These are phyloP conservation scores for Epicoccum sorghinum DNA, from an alignment of 2,329 filamentous ascomycete genomes.

Conservation along the genomic window DNA sequence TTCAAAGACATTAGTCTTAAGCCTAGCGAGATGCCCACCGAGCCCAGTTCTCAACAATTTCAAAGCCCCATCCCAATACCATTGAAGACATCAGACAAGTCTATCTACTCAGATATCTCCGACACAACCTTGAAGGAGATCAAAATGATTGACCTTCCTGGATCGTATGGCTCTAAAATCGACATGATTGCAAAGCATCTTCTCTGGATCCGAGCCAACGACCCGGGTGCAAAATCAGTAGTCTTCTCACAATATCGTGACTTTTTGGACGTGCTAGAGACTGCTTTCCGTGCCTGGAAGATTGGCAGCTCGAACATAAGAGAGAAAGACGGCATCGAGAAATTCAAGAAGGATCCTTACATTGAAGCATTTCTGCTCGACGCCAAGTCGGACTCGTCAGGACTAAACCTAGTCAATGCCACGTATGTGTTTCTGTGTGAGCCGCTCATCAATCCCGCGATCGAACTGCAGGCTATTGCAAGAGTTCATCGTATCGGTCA, in stretches of 20 bases:
- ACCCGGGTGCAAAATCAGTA: slow-evolving; percentile 87
- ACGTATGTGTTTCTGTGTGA: slow-evolving; percentile 95
- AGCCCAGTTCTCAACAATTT: slow-evolving; percentile 57
- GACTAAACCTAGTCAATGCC: slow-evolving; percentile 89
- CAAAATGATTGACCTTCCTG: slow-evolving; percentile 75
- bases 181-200: slow-evolving; percentile 76
- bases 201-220: slow-evolving; percentile 81
- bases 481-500: slow-evolving; percentile 96
- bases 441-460: slow-evolving; percentile 87
- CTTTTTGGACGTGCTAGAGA: slow-evolving; percentile 75
- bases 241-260: slow-evolving; percentile 92
- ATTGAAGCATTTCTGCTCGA: slow-evolving; percentile 88
- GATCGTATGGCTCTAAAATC: slow-evolving; percentile 86
- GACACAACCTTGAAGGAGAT: slow-evolving; percentile 76
- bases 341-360: slow-evolving; percentile 75
- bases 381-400: slow-evolving; percentile 84
- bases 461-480: slow-evolving; percentile 93
- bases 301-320: slow-evolving; percentile 78
- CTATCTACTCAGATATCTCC: slow-evolving; percentile 81
- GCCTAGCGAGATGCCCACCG: slow-evolving; percentile 72
- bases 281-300: slow-evolving; percentile 72
- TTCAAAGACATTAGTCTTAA: slow-evolving; percentile 87
- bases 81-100: slow-evolving; percentile 37
- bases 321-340: slow-evolving; percentile 69
- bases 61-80: slow-evolving; percentile 30